Evolutionary conservation across 768 basidiomycete genomes (phyloP).

Genomic region (Favolaschia claudopus): DNA sequence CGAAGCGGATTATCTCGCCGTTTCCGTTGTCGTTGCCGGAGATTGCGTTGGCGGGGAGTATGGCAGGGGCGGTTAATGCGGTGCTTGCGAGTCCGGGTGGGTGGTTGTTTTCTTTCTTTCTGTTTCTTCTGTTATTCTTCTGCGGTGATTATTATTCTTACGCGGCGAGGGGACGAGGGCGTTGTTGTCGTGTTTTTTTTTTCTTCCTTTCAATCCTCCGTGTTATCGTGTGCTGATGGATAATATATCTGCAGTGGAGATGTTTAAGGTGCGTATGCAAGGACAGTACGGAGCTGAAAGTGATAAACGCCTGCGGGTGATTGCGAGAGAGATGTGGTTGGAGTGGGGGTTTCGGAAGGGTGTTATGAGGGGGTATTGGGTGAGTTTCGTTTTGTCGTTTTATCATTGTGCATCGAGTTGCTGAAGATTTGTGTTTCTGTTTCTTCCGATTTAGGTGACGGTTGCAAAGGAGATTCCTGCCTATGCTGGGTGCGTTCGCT

Average conservation of each 20-base stretch:
- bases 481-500: constrained; percentile 80
- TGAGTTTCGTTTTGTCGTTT: constrained; percentile 38
- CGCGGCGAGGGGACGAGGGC: too few species aligned
- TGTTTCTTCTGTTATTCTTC: background rate
- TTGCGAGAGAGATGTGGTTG: constrained; percentile 85
- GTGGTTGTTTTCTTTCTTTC: constrained; percentile 11
- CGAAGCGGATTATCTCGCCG: constrained; percentile 85
- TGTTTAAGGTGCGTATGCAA: constrained; percentile 99
- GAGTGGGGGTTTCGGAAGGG: constrained; percentile 88
- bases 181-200: too few species aligned
- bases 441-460: constrained; percentile 65
- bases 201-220: too few species aligned
- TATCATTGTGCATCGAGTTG: too few species aligned
- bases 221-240: too few species aligned
- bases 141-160: too few species aligned
- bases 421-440: too few species aligned
- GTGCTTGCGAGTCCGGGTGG: constrained; percentile 89
- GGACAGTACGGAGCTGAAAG: constrained; percentile 86
- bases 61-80: constrained; percentile 93
- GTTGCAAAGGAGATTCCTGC: constrained; percentile 94
- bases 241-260: constrained; percentile 73
- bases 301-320: constrained; percentile 78
- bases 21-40: constrained; percentile 84
- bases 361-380: constrained; percentile 98
- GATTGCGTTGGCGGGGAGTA: constrained; percentile 84